Conservation (phyloP, 768 basidiomycete species). For the Mycena floridula region DNA sequence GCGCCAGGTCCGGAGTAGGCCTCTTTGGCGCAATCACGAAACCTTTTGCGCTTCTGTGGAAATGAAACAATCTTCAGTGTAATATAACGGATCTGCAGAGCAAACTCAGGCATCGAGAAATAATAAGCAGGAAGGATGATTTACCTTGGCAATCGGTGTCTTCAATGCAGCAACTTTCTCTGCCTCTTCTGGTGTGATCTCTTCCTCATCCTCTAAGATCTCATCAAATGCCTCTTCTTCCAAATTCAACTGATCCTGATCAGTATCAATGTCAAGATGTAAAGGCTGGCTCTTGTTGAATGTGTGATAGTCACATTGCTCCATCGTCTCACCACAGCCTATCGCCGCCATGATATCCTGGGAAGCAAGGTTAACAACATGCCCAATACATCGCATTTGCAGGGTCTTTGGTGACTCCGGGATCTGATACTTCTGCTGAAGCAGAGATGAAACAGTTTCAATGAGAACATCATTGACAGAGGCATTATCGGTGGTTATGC, state of each 20-base stretch:
- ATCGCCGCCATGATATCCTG: too few relatives aligned
- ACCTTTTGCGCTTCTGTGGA: too few relatives aligned
- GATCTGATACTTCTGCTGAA: not conserved
- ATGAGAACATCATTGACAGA: not conserved
- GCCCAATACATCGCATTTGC: not conserved
- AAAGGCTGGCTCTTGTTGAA: not conserved
- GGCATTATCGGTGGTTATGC: not conserved
- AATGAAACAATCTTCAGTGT: too few relatives aligned
- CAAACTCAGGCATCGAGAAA: too few relatives aligned
- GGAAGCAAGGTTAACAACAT: not conserved
- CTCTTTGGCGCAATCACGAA: too few relatives aligned
- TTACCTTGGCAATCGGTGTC: not conserved
- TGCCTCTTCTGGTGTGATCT: not conserved
- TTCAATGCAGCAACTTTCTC: not conserved
- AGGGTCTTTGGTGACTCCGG: not conserved
- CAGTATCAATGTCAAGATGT: not conserved
- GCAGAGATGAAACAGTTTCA: not conserved
- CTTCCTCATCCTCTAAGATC: not conserved
- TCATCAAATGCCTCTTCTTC: not conserved
- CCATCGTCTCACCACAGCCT: too few relatives aligned
- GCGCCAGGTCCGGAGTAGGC: too few relatives aligned
- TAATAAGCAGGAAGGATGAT: too few relatives aligned
- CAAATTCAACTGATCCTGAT: not conserved
- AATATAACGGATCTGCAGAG: not conserved
- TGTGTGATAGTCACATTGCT: not conserved